Percentiles rank a stretch among this genome's conserved stretches.
Conservation (phyloP, 345 rosid genomes). For the Rhizophora mangle region DNA sequence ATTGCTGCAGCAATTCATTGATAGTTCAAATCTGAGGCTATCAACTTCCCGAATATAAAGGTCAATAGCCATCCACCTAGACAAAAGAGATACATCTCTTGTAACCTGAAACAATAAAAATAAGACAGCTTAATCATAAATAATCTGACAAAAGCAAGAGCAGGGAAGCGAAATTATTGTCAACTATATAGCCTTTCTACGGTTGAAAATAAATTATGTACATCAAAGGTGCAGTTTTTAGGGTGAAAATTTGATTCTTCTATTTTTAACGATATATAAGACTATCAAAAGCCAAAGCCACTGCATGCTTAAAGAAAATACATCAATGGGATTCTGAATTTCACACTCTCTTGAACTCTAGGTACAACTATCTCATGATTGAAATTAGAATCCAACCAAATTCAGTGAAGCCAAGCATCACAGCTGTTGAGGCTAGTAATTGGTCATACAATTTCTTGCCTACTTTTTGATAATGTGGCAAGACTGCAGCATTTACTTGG, state of each 20-base stretch:
- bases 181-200: slow-evolving; percentile 1
- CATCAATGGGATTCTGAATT: neutral
- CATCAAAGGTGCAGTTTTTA: neutral
- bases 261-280: neutral
- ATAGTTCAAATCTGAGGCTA: slow-evolving; percentile 88
- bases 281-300: neutral
- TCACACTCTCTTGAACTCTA: neutral
- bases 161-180: neutral
- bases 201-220: neutral
- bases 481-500: neutral
- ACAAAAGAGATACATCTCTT: slow-evolving; percentile 84
- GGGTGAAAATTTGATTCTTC: neutral
- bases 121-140: slow-evolving; percentile 13
- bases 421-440: neutral
- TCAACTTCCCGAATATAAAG: slow-evolving; percentile 84
- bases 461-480: neutral
- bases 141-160: slow-evolving; percentile 6
- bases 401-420: neutral
- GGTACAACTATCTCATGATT: neutral
- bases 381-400: too few species aligned
- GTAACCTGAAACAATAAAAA: slow-evolving; percentile 63
- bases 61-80: slow-evolving; percentile 98
- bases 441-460: neutral
- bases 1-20: slow-evolving; percentile 72
- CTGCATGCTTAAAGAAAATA: neutral